These are phyloP conservation scores for Crithidia sp. DNA, from an alignment of 208 protist genomes.

Conservation along the genomic window DNA sequence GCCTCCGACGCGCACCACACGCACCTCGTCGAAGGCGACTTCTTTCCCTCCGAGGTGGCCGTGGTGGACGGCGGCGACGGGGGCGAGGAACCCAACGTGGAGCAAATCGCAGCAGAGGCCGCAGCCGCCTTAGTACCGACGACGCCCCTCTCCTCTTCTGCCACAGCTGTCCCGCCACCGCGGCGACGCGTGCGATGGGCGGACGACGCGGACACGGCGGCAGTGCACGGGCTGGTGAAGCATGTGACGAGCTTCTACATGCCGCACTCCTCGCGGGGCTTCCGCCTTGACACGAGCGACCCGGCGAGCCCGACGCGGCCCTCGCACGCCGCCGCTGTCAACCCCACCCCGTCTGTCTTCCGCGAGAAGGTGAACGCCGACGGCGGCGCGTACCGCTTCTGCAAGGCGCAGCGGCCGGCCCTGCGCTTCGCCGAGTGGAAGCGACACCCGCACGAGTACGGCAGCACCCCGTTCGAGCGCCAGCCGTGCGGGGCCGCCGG, in stretches of 20 bases:
- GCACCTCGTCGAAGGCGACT: conserved; percentile 80
- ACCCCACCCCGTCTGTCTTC: conserved; percentile 42
- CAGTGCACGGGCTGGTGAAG: conserved; percentile 41
- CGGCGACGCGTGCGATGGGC: conserved; percentile 67
- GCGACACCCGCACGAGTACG: conserved; percentile 30
- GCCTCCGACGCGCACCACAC: conserved; percentile 36
- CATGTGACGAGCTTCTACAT: conserved; percentile 70
- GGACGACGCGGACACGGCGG: conserved; percentile 33
- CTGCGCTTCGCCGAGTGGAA: conserved; percentile 62
- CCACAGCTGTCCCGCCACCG: conserved; percentile 3
- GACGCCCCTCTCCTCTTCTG: background rate
- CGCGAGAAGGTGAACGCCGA: conserved; percentile 56
- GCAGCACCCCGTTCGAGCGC: conserved; percentile 26
- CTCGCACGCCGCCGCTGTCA: conserved; percentile 26
- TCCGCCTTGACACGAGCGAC: conserved; percentile 15
- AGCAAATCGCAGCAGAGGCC: conserved; percentile 18
- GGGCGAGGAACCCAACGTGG: conserved; percentile 16
- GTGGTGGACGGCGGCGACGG: conserved; percentile 15
- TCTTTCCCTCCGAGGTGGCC: conserved; percentile 51
- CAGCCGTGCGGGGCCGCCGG: conserved; percentile 17
- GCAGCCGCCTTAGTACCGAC: conserved; percentile 11
- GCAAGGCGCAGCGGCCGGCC: conserved; percentile 54
- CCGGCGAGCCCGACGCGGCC: conserved; percentile 22
- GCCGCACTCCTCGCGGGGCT: conserved; percentile 36
- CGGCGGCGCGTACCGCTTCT: conserved; percentile 61